phyloP scores from a whole-genome alignment of 176 grass and related monocot species.

The Aegilops tauschii region DNA sequence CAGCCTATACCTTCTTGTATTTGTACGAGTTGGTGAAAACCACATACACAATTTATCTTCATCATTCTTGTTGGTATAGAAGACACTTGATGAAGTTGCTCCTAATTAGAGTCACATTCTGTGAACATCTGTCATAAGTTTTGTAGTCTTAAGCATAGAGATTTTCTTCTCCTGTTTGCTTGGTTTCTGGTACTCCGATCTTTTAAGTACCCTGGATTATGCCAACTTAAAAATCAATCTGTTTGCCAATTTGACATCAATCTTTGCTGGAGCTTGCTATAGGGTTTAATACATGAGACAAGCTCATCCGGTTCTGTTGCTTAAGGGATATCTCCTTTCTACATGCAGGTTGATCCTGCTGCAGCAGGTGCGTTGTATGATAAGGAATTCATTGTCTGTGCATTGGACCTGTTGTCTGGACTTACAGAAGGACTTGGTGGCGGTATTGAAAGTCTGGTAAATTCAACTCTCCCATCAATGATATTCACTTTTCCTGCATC shows the following conservation, averaged over 20 bases:
- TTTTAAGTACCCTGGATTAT: neutral
- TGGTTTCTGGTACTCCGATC: neutral
- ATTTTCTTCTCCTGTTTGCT: neutral
- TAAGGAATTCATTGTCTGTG: conserved; percentile 92
- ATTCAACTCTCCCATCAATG: conserved; percentile 19
- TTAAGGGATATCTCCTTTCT: conserved; percentile 27
- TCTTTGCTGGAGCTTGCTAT: conserved; percentile 4
- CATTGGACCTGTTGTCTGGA: conserved; percentile 86
- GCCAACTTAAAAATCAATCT: neutral
- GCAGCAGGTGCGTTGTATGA: conserved; percentile 78
- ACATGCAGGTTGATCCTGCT: conserved; percentile 73
- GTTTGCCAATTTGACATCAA: neutral
- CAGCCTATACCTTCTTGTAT: neutral
- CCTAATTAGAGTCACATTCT: neutral
- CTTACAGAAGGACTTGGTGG: conserved; percentile 76
- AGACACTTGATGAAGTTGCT: conserved; percentile 24
- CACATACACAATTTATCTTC: neutral
- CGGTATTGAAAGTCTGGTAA: conserved; percentile 89
- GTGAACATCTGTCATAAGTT: conserved; percentile 5
- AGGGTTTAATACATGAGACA: neutral
- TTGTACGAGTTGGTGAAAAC: neutral
- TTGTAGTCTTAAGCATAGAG: neutral
- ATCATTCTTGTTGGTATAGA: conserved; percentile 9
- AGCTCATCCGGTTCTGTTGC: neutral
- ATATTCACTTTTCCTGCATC: neutral